Conservation (phyloP, 1,284 basidiomycete genomes). For the Xerocomus minutiporus region DNA sequence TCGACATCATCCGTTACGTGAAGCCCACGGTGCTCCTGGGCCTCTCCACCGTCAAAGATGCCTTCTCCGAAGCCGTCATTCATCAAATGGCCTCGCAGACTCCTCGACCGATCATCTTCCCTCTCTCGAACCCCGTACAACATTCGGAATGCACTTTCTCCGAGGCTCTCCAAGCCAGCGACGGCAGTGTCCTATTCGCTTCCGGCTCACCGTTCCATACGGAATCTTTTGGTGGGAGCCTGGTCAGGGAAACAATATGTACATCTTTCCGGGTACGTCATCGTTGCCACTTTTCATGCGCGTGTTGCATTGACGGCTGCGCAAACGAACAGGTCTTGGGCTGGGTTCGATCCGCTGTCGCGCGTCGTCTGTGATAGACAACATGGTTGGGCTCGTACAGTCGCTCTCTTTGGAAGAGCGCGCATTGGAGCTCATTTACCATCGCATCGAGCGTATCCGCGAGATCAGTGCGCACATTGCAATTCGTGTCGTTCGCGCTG, state of each 20-base stretch:
- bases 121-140: conserved; percentile 89
- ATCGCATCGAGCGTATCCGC: conserved; percentile 73
- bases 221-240: conserved; percentile 64
- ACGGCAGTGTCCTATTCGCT: conserved; percentile 80
- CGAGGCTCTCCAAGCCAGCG: conserved; percentile 76
- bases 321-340: conserved; percentile 54
- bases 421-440: conserved; percentile 64
- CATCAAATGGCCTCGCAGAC: conserved; percentile 83
- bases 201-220: conserved; percentile 86
- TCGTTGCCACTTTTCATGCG: conserved; percentile 3
- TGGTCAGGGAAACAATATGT: conserved; percentile 92
- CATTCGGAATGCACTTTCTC: conserved; percentile 84
- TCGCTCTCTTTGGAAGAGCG: conserved; percentile 74
- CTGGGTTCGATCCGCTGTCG: conserved; percentile 73
- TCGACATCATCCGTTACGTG: conserved; percentile 81
- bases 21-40: conserved; percentile 90
- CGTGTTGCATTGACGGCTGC: conserved; percentile 1
- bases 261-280: conserved; percentile 61
- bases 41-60: conserved; percentile 82
- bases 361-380: conserved; percentile 64
- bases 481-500: conserved; percentile 66
- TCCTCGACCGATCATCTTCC: conserved; percentile 88
- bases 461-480: conserved; percentile 80
- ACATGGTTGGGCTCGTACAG: conserved; percentile 79
- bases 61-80: conserved; percentile 77